Evolutionary conservation across 306 rosid species (phyloP), one percentile per base, ranked within the genome.

Genomic region (Trifolium pratense): DNA sequence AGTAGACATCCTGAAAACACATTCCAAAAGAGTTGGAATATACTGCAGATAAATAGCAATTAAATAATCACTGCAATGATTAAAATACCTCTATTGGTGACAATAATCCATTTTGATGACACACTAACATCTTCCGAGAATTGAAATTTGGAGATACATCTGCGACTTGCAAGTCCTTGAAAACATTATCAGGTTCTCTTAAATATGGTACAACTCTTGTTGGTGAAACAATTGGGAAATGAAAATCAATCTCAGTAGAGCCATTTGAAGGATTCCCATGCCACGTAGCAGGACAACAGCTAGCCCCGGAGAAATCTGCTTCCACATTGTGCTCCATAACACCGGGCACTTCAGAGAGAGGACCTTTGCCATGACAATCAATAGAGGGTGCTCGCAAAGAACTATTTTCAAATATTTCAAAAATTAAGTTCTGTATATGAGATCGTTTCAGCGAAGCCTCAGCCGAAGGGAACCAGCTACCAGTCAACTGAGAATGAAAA

Each of bases 391-490:
- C 78, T 78, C 75, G 72, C 53, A 59, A 75, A 52, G 79, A 79
- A 67, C 81, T 66, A 79, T 66, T 76, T 71, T 77, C 59, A 64
- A 72, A 70, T 80, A 91, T 77, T 46, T 86, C 76, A 83, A 42
- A 81, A 36, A 91, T 80, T 78, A 91, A 66, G 68, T 81, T 83
- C 56, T 75, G 80, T 74, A 91, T 83, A 42, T 40, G 57, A 46
- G 69, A 73, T 60, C 92, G 84, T 78, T 89, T 91, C 34, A 75
- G 83, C 79, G 97, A 91, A 66, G 91, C 97, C 75, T 91, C 97
- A 37, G 7, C 18, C 7, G 95, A 88, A 70, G 65, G 91, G 73
- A 91, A 91, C 97, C 97, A 89, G 52, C 84, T 70, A 43, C 72
- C 70, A 53, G 11, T 89, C 75, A 89, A 80, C 92, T 87, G 95